phyloP scores from a whole-genome alignment of 345 rosid genomes.

The Excoecaria agallocha region DNA sequence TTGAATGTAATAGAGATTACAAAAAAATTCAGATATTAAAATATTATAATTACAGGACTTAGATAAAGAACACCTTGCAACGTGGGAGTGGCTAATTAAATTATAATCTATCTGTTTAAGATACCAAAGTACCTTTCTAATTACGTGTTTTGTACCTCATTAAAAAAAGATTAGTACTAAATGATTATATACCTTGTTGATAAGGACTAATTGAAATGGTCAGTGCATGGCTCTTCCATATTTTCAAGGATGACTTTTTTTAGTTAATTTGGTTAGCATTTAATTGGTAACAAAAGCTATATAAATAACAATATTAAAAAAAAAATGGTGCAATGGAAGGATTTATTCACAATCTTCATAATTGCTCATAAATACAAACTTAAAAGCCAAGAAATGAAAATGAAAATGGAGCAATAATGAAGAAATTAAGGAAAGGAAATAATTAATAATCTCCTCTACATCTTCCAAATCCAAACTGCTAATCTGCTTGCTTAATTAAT shows the following conservation, averaged over 20 bases:
- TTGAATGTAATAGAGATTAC: constrained; percentile 26
- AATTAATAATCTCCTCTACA: constrained; percentile 5
- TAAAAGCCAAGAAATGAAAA: constrained; percentile 6
- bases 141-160: constrained; percentile 5
- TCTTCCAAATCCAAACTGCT: constrained; percentile 19
- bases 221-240: constrained; percentile 13
- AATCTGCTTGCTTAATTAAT: constrained; percentile 4
- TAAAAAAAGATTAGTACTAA: constrained; percentile 5
- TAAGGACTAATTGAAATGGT: constrained; percentile 13
- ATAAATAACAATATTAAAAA: constrained; percentile 10
- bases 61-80: constrained; percentile 1
- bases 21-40: neutral
- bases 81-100: constrained; percentile 19
- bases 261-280: neutral
- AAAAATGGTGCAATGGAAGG: neutral
- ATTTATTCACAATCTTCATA: constrained; percentile 35
- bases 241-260: too few relatives aligned
- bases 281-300: neutral
- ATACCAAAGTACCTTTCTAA: neutral
- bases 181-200: neutral
- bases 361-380: constrained; percentile 22
- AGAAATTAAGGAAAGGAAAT: neutral
- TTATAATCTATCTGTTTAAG: constrained; percentile 9
- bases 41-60: neutral
- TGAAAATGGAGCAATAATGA: constrained; percentile 3